Evolutionary conservation across 352 stramenopile species (phyloP).

Genomic region (Pythium graminicola): DNA sequence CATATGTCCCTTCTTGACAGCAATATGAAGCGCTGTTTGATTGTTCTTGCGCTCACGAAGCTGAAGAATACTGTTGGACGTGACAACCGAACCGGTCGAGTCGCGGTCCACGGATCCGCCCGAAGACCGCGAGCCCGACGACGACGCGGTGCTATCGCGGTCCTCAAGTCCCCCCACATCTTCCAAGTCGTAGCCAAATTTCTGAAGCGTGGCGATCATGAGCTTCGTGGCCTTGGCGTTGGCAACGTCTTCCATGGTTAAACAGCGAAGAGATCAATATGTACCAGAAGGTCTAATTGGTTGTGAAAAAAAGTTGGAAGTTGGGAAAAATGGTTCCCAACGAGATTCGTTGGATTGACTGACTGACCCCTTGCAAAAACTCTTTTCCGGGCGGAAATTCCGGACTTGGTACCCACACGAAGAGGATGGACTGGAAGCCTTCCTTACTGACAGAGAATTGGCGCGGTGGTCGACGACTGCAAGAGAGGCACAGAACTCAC

Average conservation of each 20-base stretch:
- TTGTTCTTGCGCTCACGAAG: slow-evolving; percentile 79
- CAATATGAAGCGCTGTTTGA: slow-evolving; percentile 80
- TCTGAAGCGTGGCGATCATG: slow-evolving; percentile 76
- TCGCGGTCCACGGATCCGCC: slow-evolving; percentile 14
- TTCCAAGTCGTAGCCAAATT: slow-evolving; percentile 76
- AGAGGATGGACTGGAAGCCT: no score
- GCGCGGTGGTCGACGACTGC: no score
- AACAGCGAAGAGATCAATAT: slow-evolving; percentile 5
- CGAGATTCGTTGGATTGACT: no score
- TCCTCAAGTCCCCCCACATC: slow-evolving; percentile 17
- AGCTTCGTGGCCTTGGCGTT: slow-evolving; percentile 46
- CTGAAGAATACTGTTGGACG: slow-evolving; percentile 58
- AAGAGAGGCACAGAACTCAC: no score
- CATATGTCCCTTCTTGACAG: slow-evolving; percentile 75
- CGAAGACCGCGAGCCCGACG: slow-evolving; percentile 30
- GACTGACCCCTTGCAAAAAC: no score
- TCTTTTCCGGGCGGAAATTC: no score
- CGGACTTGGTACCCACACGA: no score
- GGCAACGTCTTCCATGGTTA: slow-evolving; percentile 34
- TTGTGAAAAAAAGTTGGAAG: no score
- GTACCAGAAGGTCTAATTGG: no score
- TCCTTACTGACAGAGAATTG: no score
- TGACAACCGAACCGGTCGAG: slow-evolving; percentile 11
- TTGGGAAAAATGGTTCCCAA: no score
- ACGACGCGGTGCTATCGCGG: slow-evolving; percentile 16